Conservation (phyloP, 2,329 filamentous ascomycete genomes). For the Atkinsonella texensis region DNA sequence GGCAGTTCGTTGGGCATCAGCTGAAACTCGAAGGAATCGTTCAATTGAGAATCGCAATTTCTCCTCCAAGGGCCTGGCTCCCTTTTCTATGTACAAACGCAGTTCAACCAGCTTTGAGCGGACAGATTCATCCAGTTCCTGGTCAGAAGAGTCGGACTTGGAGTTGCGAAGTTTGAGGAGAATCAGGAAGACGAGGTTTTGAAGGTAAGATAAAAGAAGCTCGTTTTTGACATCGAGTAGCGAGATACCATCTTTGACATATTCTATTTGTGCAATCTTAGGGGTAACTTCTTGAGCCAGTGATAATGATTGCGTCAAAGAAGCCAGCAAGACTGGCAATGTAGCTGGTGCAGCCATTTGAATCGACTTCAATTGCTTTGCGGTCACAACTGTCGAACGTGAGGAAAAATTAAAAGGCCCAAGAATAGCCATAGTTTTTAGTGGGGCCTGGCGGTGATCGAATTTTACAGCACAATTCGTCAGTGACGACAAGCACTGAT, state of each 20-base stretch:
- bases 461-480: not conserved
- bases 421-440: conserved; percentile 11
- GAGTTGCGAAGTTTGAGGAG: conserved; percentile 63
- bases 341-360: conserved; percentile 37
- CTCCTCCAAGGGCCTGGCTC: conserved; percentile 78
- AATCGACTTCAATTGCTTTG: conserved; percentile 12
- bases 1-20: conserved; percentile 48
- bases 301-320: conserved; percentile 45
- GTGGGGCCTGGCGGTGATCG: conserved; percentile 6
- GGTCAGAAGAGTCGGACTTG: conserved; percentile 15
- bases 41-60: conserved; percentile 93
- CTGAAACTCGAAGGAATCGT: conserved; percentile 79
- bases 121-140: conserved; percentile 49
- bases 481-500: not conserved
- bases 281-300: conserved; percentile 57
- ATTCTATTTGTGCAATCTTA: conserved; percentile 48
- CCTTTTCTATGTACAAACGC: conserved; percentile 86
- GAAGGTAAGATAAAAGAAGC: conserved; percentile 88
- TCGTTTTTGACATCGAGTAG: conserved; percentile 95
- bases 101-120: conserved; percentile 83
- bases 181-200: conserved; percentile 83
- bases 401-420: conserved; percentile 1
- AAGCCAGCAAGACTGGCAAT: conserved; percentile 37
- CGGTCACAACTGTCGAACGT: conserved; percentile 1
- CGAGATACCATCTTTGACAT: conserved; percentile 80